A percentile compares a stretch with the other conserved stretches of the same genome.
Conservation (phyloP, 2,329 filamentous ascomycete genomes). For the Fusarium penzigii region DNA sequence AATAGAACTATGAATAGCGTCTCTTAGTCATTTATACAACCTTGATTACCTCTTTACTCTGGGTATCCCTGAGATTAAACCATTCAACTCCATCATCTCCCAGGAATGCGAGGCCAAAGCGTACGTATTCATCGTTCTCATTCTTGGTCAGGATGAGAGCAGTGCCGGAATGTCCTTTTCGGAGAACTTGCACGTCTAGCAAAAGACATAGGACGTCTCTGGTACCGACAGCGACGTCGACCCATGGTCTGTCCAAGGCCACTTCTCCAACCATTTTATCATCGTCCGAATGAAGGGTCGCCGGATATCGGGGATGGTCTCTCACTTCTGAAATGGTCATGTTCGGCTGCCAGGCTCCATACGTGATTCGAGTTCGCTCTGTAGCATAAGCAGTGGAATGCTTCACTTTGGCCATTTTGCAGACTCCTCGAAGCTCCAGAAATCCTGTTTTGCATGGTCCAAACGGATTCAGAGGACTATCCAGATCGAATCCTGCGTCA, state of each 20-base stretch:
- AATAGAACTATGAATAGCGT: no score
- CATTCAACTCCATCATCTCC: neutral
- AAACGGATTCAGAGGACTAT: neutral
- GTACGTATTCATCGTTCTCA: neutral
- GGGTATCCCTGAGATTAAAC: neutral
- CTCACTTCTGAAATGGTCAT: neutral
- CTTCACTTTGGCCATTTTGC: neutral
- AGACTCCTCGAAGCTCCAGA: neutral
- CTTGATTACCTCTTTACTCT: neutral
- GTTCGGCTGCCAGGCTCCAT: neutral
- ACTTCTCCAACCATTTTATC: neutral
- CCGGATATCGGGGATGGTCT: neutral
- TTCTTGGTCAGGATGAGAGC: neutral
- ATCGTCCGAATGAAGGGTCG: neutral
- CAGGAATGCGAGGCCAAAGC: neutral
- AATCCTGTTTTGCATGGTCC: neutral
- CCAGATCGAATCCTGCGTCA: neutral
- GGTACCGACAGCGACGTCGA: neutral
- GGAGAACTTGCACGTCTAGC: neutral
- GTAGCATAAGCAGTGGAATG: neutral
- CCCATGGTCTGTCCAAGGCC: neutral
- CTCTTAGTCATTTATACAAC: neutral
- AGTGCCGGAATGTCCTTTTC: neutral
- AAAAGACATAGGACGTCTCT: slow-evolving; percentile 1
- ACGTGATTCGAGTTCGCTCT: neutral